phyloP scores from a whole-genome alignment of 2,329 filamentous ascomycete genomes.

The Alternaria brassicicola region DNA sequence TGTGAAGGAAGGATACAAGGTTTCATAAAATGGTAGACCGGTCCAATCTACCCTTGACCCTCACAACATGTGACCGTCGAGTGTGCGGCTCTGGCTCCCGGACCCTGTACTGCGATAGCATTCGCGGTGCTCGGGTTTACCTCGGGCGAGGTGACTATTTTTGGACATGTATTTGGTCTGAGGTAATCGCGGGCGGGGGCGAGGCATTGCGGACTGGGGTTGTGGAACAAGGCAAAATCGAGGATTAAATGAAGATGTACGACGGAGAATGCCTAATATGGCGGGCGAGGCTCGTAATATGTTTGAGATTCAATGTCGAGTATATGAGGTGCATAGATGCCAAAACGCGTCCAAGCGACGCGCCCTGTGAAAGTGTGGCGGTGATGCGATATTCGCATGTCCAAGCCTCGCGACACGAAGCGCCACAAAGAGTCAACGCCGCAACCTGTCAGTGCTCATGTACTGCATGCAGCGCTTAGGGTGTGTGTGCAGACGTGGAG shows the following conservation, averaged over 20 bases:
- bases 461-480: not conserved
- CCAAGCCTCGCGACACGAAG: not conserved
- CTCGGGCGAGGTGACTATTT: not conserved
- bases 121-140: not conserved
- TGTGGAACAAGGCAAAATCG: no score
- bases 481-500: not conserved
- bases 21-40: no score
- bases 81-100: no score
- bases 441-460: conserved; percentile 1
- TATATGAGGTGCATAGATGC: not conserved
- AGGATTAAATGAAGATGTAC: no score
- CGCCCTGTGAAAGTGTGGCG: not conserved
- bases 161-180: conserved; percentile 4
- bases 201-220: conserved; percentile 5
- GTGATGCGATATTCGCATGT: not conserved
- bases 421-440: not conserved
- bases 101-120: no score
- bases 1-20: no score
- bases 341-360: not conserved
- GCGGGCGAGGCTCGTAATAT: not conserved
- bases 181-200: conserved; percentile 10
- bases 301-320: not conserved
- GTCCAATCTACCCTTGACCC: no score
- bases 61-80: no score
- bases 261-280: not conserved